Evolutionary conservation across 202 grass and related monocot species (phyloP).

Genomic region (Dendrocalamus latiflorus): DNA sequence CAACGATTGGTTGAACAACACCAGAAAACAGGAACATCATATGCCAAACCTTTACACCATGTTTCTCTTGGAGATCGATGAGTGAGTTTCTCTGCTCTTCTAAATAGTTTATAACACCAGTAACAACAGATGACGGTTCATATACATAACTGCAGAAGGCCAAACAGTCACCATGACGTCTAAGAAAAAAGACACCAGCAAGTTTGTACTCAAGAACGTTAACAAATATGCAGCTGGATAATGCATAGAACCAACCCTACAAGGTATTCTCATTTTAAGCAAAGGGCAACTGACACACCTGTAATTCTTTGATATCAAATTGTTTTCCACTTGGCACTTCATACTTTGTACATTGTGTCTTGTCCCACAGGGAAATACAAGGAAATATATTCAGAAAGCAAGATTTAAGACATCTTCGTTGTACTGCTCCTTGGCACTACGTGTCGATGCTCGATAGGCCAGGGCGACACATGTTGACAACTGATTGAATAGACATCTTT

Average conservation of each 20-base stretch:
- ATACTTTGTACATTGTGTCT: not conserved
- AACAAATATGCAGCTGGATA: conserved; percentile 1
- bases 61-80: conserved; percentile 73
- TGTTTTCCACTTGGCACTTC: not conserved
- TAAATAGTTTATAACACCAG: conserved; percentile 76
- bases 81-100: conserved; percentile 87
- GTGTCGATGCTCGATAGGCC: too few relatives aligned
- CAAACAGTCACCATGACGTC: not conserved
- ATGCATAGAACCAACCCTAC: not conserved
- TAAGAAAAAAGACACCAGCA: not conserved
- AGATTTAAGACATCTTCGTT: too few relatives aligned
- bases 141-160: conserved; percentile 76
- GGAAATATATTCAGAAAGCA: not conserved
- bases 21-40: conserved; percentile 1
- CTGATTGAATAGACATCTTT: too few relatives aligned
- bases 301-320: not conserved
- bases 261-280: not conserved
- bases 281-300: not conserved
- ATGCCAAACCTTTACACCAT: conserved; percentile 68
- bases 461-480: too few relatives aligned
- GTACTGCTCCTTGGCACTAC: too few relatives aligned
- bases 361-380: not conserved
- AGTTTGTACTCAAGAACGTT: not conserved
- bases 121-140: conserved; percentile 74
- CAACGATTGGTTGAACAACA: not conserved